Base-by-base conservation (phyloP, 2,329 filamentous ascomycete species). In the Verticillium nubilum region DNA sequence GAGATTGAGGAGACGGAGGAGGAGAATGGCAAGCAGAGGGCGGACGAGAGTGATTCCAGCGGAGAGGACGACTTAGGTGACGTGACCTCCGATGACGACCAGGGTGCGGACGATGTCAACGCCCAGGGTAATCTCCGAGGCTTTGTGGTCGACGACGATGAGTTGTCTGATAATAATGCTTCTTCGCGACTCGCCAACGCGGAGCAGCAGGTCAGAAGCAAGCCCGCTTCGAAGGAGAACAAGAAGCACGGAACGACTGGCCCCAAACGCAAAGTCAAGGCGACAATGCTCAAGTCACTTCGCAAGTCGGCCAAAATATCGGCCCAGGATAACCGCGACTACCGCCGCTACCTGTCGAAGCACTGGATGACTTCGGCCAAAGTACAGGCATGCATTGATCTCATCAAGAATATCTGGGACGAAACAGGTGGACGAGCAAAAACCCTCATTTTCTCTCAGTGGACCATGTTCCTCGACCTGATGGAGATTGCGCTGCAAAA, bases 381-480 rank as follows among this genome's bases (percentile, higher is more conserved):
- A 73, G 86, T 91, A 29, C 83, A 85, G 25, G 87, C 88, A 69
- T 85, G 86, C 6, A 74, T 90, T 59, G 84, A 90, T 58, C 79
- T 93, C 6, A 75, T 94, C 13, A 69, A 76, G 12, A 70, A 75
- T 15, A 73, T 79, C 33, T 72, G 76, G 59, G 19, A 52, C n/a
- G 64, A 70, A 12, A 74, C 82, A 2, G 81, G 80, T 1, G 88
- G 92, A 70, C 94, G 94, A 73, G 88, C 92, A 70, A 94, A 94
- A 73, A 91, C 88, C 0, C 88, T 95, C 58, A 83, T 95, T 63
- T 95, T 95, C 75, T 90, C 86, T 59, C 90, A 92, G 67, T 95
- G 90, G 76, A 93, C 91, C 0, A 86, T 89, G 0, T 78, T 94
- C 19, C 83, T 95, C 2, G 90, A 94, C 71, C 79, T 94, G 5